Conservation (phyloP, 2,329 filamentous ascomycete genomes). For the Ascochyta fabae region DNA sequence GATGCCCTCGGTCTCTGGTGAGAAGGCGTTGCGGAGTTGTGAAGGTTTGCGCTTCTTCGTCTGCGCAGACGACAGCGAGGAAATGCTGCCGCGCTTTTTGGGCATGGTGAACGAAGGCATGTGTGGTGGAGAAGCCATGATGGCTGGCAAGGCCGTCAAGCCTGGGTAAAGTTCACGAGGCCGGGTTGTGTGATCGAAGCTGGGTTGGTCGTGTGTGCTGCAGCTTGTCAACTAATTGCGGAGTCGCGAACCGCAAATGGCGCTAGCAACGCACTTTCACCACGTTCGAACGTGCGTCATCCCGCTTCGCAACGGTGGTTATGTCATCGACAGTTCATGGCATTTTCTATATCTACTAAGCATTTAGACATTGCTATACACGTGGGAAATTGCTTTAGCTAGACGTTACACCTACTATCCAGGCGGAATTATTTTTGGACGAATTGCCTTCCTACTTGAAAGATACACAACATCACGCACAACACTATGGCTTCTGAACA, state of each 20-base stretch:
- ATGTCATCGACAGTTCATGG: constrained; percentile 33
- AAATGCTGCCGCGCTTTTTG: constrained; percentile 69
- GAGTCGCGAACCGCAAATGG: constrained; percentile 22
- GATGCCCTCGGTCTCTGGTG: constrained; percentile 63
- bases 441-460: too few species aligned
- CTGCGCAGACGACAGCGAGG: constrained; percentile 54
- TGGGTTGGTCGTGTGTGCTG: constrained; percentile 3
- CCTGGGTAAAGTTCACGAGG: not conserved
- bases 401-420: too few species aligned
- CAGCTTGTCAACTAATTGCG: constrained; percentile 5
- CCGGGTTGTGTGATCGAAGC: not conserved
- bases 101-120: constrained; percentile 58
- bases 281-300: constrained; percentile 21
- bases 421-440: too few species aligned
- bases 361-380: constrained; percentile 6
- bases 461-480: not conserved
- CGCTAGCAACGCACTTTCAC: constrained; percentile 23
- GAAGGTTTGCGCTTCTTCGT: constrained; percentile 76
- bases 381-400: too few species aligned
- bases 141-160: constrained; percentile 2
- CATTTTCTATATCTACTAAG: constrained; percentile 19
- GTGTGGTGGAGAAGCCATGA: constrained; percentile 65
- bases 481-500: constrained; percentile 25
- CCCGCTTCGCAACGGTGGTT: constrained; percentile 24
- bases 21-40: constrained; percentile 79